Conservation (phyloP, 1,284 basidiomycete genomes). For the Takashimella koratensis region DNA sequence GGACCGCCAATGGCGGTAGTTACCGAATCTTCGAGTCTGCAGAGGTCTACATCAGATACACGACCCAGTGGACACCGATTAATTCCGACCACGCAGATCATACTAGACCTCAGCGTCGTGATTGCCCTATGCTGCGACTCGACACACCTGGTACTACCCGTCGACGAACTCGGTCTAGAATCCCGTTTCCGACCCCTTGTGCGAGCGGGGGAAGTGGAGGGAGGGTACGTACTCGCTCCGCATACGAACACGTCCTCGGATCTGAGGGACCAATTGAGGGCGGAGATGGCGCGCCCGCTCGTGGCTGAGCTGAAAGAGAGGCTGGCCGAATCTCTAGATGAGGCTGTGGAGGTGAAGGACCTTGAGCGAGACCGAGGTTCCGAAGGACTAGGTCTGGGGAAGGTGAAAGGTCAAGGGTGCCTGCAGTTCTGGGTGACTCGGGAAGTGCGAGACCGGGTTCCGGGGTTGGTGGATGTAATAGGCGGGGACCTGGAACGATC, state of each 20-base stretch:
- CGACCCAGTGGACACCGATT: conserved; percentile 43
- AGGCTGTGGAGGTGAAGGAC: too few species aligned
- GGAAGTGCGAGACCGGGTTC: conserved; percentile 36
- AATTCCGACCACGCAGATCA: conserved; percentile 59
- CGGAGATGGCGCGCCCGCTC: conserved; percentile 38
- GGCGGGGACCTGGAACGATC: conserved; percentile 33
- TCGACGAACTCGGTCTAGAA: conserved; percentile 55
- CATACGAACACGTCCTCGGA: conserved; percentile 36
- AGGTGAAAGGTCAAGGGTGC: too few species aligned
- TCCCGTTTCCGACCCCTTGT: conserved; percentile 54
- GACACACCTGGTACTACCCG: conserved; percentile 66
- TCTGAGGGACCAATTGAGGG: conserved; percentile 37
- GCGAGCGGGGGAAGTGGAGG: background rate
- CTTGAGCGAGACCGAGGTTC: too few species aligned
- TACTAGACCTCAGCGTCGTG: conserved; percentile 74
- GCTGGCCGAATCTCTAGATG: too few species aligned
- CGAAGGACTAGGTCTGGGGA: too few species aligned
- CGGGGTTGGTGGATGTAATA: conserved; percentile 38
- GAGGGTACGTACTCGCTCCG: background rate
- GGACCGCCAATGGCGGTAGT: background rate
- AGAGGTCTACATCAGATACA: too few species aligned
- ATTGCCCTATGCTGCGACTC: conserved; percentile 80
- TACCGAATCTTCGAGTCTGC: background rate
- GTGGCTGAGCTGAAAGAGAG: conserved; percentile 35
- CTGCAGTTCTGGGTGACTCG: conserved; percentile 41